Base-by-base conservation (phyloP, 208 protist genomes). In the Crithidia mellificae region DNA sequence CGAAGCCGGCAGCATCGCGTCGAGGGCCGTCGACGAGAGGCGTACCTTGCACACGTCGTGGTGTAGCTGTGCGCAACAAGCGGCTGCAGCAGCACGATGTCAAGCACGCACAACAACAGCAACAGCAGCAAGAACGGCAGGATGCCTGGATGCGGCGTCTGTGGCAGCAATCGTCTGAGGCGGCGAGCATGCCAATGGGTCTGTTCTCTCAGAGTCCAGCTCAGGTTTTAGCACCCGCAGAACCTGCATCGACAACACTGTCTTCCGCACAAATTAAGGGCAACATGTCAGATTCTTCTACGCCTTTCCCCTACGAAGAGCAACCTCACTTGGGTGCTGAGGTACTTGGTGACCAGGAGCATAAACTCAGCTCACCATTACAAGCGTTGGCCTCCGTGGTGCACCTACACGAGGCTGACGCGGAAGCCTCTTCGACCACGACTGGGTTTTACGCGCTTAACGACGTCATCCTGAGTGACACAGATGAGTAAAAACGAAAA, bases 391-490 rank as follows among this genome's bases (percentile, higher is more conserved):
- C 12, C 2, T 3, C 7, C 0, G 19, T 30, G n/a, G 19, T 43
- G 54, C 32, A 20, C 7, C 38, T 36, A 22, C 54, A 47, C 15
- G 54, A 43, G 12, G 38, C 6, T 2, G 54, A 32, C 5, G 53
- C 52, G 6, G 69, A 64, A 0, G 59, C 36, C 6, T 30, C 43
- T 24, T 22, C 51, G 17, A 36, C 36, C 11, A 63, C 62, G 4
- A 53, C 59, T 3, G 53, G 47, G n/a, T 56, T 68, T 24, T 75
- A 68, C n/a, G 52, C 62, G 2, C 22, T 75, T 6, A 20, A 63
- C 6, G 70, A 75, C 20, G 70, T 75, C 19, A 27, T 53, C 41
- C 34, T 75, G 38, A 75, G 70, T 53, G 70, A 69, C 25, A 22
- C 55, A 0, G 70, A 64, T 6, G 58, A 64, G 19, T 75, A 22